Conservation (phyloP, 306 rosid species). For the Begonia loranthoides region DNA sequence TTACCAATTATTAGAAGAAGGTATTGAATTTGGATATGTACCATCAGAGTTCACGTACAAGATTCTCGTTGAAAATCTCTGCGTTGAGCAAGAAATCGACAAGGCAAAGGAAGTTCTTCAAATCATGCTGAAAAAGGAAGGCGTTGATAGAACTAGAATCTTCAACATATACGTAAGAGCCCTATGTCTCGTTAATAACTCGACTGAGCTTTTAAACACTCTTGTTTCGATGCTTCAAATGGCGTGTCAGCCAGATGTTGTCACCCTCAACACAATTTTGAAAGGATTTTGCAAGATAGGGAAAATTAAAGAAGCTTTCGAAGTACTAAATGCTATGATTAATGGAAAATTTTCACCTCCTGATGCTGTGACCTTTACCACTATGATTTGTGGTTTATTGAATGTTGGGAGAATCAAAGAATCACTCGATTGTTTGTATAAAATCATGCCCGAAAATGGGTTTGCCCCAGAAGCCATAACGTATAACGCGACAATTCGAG, state of each 20-base stretch:
- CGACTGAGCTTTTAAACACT: conserved; percentile 63
- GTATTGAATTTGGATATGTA: conserved; percentile 42
- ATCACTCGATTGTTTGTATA: conserved; percentile 31
- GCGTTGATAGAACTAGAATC: conserved; percentile 49
- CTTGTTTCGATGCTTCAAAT: conserved; percentile 65
- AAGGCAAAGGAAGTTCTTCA: conserved; percentile 57
- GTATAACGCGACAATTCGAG: conserved; percentile 50
- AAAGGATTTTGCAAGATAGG: conserved; percentile 75
- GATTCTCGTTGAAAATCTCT: conserved; percentile 52
- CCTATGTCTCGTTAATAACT: conserved; percentile 44
- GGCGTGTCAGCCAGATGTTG: conserved; percentile 48
- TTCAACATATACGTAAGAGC: conserved; percentile 73
- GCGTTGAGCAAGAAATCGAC: conserved; percentile 30
- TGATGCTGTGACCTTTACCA: conserved; percentile 68
- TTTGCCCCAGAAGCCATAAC: conserved; percentile 53
- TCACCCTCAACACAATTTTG: conserved; percentile 62
- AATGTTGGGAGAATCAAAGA: conserved; percentile 45
- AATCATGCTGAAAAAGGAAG: conserved; percentile 39
- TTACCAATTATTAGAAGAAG: conserved; percentile 64
- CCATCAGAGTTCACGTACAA: conserved; percentile 55
- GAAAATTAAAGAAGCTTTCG: conserved; percentile 57
- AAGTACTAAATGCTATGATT: conserved; percentile 58
- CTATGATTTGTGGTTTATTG: conserved; percentile 48
- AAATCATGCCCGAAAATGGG: conserved; percentile 45
- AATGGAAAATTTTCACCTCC: conserved; percentile 58